Percentiles rank a stretch among this genome's conserved stretches.
Evolutionary conservation across 148 eudicot species (phyloP).

Genomic region (Linanthus parryae): DNA sequence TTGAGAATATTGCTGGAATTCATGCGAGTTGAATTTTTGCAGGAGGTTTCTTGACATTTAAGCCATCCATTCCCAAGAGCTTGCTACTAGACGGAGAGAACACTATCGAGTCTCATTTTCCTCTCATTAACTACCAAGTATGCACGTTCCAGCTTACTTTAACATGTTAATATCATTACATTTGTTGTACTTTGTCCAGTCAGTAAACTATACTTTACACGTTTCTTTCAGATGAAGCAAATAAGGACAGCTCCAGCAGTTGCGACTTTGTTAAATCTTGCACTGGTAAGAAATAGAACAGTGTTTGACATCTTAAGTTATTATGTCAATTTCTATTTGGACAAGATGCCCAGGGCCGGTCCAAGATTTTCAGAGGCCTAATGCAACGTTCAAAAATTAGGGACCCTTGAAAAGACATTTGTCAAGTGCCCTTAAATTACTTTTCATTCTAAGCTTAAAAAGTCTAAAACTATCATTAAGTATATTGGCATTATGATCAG

Average conservation of each 20-base stretch:
- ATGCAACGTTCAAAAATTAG: too few relatives aligned
- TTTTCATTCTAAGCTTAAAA: too few relatives aligned
- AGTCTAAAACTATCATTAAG: too few relatives aligned
- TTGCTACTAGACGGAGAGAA: slow-evolving; percentile 78
- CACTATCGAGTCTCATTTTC: slow-evolving; percentile 71
- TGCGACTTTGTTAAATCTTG: slow-evolving; percentile 72
- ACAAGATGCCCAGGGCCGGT: too few relatives aligned
- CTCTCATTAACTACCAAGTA: slow-evolving; percentile 84
- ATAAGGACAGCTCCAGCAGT: slow-evolving; percentile 93
- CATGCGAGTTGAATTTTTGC: slow-evolving; percentile 19
- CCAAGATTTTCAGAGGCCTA: too few relatives aligned
- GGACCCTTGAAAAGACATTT: too few relatives aligned
- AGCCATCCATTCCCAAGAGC: slow-evolving; percentile 74
- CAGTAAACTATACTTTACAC: slow-evolving; percentile 10
- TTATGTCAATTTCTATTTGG: too few relatives aligned
- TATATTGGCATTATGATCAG: too few relatives aligned
- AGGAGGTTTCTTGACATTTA: slow-evolving; percentile 93
- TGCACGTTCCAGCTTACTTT: slow-evolving; percentile 12
- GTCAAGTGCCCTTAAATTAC: too few relatives aligned
- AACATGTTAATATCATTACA: slow-evolving; percentile 1
- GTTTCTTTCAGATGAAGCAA: slow-evolving; percentile 68
- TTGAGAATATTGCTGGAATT: slow-evolving; percentile 5
- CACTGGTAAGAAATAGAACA: slow-evolving; percentile 60
- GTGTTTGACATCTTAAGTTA: too few relatives aligned
- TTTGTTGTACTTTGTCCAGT: slow-evolving; percentile 4